Evolutionary conservation across 805 yeast species (phyloP).

Genomic region (Candida ulmi): DNA sequence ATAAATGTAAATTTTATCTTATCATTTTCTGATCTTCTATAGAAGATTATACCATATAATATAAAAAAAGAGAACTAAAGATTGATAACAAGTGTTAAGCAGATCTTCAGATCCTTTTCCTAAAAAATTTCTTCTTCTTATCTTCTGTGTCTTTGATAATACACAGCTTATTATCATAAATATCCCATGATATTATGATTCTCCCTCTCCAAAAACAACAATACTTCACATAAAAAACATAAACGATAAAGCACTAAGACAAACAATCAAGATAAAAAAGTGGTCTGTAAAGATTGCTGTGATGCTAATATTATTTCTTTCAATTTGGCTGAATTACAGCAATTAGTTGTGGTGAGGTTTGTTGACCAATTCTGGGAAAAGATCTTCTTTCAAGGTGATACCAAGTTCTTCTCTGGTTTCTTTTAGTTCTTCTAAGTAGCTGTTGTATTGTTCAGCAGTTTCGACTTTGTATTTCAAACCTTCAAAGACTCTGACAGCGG

Average conservation of each 20-base stretch:
- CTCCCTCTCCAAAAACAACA: too few species aligned
- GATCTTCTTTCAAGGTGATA: conserved; percentile 86
- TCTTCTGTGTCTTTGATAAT: too few species aligned
- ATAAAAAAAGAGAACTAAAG: not conserved
- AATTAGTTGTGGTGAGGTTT: conserved; percentile 19
- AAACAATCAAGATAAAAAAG: too few species aligned
- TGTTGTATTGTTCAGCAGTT: conserved; percentile 87
- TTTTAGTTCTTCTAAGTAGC: conserved; percentile 92
- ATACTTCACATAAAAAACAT: too few species aligned
- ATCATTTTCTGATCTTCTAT: not conserved
- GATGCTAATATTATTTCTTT: not conserved
- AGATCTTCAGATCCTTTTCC: too few species aligned
- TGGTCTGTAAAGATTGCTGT: too few species aligned
- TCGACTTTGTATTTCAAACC: conserved; percentile 96
- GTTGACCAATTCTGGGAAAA: conserved; percentile 42
- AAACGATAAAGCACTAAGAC: too few species aligned
- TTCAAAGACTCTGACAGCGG: conserved; percentile 97
- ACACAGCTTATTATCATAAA: too few species aligned
- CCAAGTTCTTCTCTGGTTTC: conserved; percentile 90
- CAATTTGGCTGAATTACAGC: not conserved
- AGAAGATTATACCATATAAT: not conserved
- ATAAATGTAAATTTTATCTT: not conserved
- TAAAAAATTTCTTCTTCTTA: too few species aligned
- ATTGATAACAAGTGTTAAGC: not conserved
- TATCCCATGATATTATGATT: too few species aligned